Evolutionary conservation across 139 green algal species (phyloP), one percentile per base, ranked within the genome.

Genomic region (Pleodorina starrii): DNA sequence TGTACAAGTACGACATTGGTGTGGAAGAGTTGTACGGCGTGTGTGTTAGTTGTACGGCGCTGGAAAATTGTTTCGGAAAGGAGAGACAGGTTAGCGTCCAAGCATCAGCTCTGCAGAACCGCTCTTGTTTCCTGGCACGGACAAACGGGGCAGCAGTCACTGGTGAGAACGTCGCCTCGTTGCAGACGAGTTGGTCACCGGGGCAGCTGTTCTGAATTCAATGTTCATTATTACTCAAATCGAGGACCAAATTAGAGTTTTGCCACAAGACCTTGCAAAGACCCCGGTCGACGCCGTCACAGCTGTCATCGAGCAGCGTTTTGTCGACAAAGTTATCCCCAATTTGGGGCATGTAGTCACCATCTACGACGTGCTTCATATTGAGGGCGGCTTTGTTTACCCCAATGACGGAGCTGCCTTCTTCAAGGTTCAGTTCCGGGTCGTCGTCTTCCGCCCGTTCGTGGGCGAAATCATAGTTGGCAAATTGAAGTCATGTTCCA

Each of bases 391-490:
- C 4, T 95, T 94, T 46, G 88, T 99, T 5, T 97, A 97, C 85
- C 96, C 96, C 16, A 95, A 91, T 59, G 97, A 99, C 48, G 89
- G 89, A 38, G 89, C 89, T 9, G 90, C 90, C 1, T 90, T 90
- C 85, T 90, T 92, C 46, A 80, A 82, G 27, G 84, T 86, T 32
- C 84, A 88, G 32, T 99, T 99, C 57, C 89, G 95, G 0, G 43
- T 98, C 19, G 94, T 99, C 4, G 92, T 99, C 3, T 99, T 99
- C 91, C 90, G 96, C 16, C 97, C 97, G 0, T 99, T 99, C 73
- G 73, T 92, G 0, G 95, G 95, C 0, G 97, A 99, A 84, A 90
- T 99, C 16, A 54, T 99, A 4, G 85, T 96, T 19, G 97, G 97
- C 14, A 96, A 91, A 68, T 89, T 99, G 9, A 92, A 90, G 46